Conservation (phyloP, 1,284 basidiomycete genomes). For the Phellopilus nigrolimitatus region DNA sequence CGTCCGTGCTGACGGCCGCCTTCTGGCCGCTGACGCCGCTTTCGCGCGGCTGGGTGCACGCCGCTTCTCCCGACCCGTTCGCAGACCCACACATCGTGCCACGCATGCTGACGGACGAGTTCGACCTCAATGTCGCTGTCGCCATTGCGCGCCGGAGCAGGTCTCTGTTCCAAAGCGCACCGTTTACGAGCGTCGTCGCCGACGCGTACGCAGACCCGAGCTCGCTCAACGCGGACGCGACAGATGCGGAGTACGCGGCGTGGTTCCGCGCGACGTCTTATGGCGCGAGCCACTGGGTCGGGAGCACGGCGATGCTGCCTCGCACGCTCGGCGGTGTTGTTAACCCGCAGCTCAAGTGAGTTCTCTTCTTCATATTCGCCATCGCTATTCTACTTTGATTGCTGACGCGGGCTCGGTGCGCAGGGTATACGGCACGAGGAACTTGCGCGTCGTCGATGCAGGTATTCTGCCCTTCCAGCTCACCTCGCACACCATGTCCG, state of each 20-base stretch:
- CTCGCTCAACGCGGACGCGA: constrained; percentile 17
- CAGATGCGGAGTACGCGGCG: constrained; percentile 22
- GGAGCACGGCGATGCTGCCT: constrained; percentile 46
- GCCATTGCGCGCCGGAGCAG: constrained; percentile 20
- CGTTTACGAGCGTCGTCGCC: constrained; percentile 21
- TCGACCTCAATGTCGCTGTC: constrained; percentile 21
- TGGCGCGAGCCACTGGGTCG: constrained; percentile 24
- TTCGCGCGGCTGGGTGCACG: constrained; percentile 25
- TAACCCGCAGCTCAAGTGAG: constrained; percentile 34
- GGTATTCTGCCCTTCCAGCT: constrained; percentile 29
- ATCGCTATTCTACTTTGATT: background rate
- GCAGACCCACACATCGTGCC: constrained; percentile 22
- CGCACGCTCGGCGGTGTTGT: constrained; percentile 45
- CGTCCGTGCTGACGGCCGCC: constrained; percentile 22
- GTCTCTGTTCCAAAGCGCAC: constrained; percentile 18
- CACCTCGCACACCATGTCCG: constrained; percentile 30
- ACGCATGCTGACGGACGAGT: constrained; percentile 23
- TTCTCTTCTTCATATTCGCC: background rate
- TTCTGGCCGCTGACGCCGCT: constrained; percentile 19
- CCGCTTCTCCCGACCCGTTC: constrained; percentile 24
- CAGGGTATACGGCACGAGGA: constrained; percentile 35
- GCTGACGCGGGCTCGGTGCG: background rate
- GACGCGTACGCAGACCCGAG: constrained; percentile 17
- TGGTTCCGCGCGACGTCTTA: constrained; percentile 21
- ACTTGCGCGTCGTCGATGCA: constrained; percentile 27